A percentile compares a stretch with the other conserved stretches of the same genome.
Evolutionary conservation across 257 asterid species (phyloP).

Genomic region (Lavandula angustifolia): DNA sequence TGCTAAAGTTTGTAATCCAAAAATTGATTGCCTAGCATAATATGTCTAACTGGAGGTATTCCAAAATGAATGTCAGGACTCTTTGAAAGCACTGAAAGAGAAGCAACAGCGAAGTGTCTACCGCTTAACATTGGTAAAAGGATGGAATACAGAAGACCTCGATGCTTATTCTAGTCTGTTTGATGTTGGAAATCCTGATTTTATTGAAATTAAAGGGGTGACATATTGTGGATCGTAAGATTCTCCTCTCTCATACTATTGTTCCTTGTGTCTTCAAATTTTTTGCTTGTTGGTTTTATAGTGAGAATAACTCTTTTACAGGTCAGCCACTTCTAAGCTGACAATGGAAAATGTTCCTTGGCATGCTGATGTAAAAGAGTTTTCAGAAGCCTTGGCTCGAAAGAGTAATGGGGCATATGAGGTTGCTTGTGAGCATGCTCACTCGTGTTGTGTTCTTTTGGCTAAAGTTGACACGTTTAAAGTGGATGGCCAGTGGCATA

Average conservation of each 20-base stretch:
- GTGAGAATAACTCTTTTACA: conserved; percentile 34
- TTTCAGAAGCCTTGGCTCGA: conserved; percentile 77
- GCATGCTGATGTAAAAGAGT: conserved; percentile 91
- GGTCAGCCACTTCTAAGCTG: conserved; percentile 93
- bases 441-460: conserved; percentile 92
- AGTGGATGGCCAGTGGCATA: conserved; percentile 79
- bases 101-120: conserved; percentile 95
- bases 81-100: conserved; percentile 82
- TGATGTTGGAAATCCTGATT: conserved; percentile 81
- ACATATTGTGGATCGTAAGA: conserved; percentile 99
- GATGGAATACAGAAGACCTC: conserved; percentile 95
- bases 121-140: conserved; percentile 92
- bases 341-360: conserved; percentile 99
- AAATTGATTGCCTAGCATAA: neutral
- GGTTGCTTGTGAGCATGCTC: conserved; percentile 96
- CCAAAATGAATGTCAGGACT: conserved; percentile 55
- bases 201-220: conserved; percentile 95
- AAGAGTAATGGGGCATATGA: conserved; percentile 86
- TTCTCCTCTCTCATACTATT: neutral
- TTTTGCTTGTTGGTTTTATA: conserved; percentile 5
- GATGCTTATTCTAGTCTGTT: conserved; percentile 87
- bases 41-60: conserved; percentile 22
- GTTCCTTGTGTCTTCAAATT: neutral
- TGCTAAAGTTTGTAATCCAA: neutral
- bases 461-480: conserved; percentile 86